A percentile compares a stretch with the other conserved stretches of the same genome.
phyloP scores from a whole-genome alignment of 352 stramenopile genomes.

The Lagenidium giganteum region DNA sequence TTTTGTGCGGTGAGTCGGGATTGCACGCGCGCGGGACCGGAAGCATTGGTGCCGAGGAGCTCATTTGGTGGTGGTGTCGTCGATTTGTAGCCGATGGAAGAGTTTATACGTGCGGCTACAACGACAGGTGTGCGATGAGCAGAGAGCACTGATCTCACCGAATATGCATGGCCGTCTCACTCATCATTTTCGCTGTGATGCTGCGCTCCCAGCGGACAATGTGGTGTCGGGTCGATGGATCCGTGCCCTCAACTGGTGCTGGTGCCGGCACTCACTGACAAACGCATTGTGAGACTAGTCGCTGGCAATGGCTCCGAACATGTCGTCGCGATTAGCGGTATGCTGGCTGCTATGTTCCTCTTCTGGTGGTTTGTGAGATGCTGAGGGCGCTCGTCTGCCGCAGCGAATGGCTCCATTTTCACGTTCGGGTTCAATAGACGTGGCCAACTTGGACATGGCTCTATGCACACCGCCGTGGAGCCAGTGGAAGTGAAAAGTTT shows the following conservation, averaged over 20 bases:
- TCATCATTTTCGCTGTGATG: too few relatives aligned
- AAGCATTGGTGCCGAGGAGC: not conserved
- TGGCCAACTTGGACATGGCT: conserved; percentile 85
- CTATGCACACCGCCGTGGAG: conserved; percentile 51
- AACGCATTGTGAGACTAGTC: conserved; percentile 70
- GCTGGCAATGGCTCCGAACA: conserved; percentile 93
- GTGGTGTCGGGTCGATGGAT: conserved; percentile 80
- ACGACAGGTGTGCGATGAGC: conserved; percentile 65
- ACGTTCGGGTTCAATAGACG: conserved; percentile 91
- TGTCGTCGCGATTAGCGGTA: conserved; percentile 77
- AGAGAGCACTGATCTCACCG: conserved; percentile 3
- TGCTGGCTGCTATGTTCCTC: not conserved
- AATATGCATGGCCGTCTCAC: too few relatives aligned
- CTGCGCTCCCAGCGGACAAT: conserved; percentile 71
- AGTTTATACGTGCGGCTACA: conserved; percentile 89
- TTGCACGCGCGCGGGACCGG: not conserved
- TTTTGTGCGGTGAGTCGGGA: conserved; percentile 55
- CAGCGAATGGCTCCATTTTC: conserved; percentile 76
- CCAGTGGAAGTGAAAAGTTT: conserved; percentile 42
- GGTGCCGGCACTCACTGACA: conserved; percentile 47
- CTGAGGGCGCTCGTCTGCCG: conserved; percentile 27
- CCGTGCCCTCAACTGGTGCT: too few relatives aligned
- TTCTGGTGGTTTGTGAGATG: conserved; percentile 12
- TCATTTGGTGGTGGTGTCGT: not conserved
- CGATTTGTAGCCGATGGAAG: conserved; percentile 50